These are phyloP conservation scores for Diversispora epigaea DNA, from an alignment of 192 early-diverging fungal genomes.

Conservation along the genomic window DNA sequence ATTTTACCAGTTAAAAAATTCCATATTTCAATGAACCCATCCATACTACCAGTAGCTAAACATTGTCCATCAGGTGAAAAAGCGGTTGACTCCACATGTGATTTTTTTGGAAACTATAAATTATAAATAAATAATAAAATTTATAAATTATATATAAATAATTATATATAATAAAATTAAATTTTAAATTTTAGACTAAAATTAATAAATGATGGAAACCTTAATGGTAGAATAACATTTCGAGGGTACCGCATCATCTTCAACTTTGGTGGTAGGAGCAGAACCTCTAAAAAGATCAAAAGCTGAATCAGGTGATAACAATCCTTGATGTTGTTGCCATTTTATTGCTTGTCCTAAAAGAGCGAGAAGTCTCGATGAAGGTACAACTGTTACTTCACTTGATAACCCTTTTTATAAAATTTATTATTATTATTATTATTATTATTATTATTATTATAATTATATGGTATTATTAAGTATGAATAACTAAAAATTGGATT, in stretches of 20 bases:
- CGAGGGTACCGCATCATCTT: conserved; percentile 73
- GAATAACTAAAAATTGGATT: too few species aligned
- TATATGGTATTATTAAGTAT: too few species aligned
- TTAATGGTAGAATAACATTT: conserved; percentile 80
- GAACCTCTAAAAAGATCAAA: conserved; percentile 83
- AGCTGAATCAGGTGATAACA: conserved; percentile 64
- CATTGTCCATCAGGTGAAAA: conserved; percentile 86
- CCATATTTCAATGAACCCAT: conserved; percentile 98
- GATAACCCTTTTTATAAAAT: conserved; percentile 42
- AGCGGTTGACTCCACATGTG: conserved; percentile 69
- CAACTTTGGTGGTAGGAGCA: conserved; percentile 56
- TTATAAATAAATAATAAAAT: neutral
- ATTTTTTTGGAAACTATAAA: conserved; percentile 82
- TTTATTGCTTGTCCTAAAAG: conserved; percentile 85
- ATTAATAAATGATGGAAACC: conserved; percentile 39
- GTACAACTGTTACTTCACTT: conserved; percentile 68
- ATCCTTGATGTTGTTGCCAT: conserved; percentile 83
- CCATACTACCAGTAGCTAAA: conserved; percentile 83
- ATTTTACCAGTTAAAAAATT: conserved; percentile 90
- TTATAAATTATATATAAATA: conserved; percentile 28
- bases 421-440: neutral
- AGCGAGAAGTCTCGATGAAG: conserved; percentile 77
- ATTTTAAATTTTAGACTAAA: neutral
- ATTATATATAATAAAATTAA: neutral
- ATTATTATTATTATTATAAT: too few species aligned